phyloP scores from a whole-genome alignment of 495 filamentous ascomycete genomes.

The Halenospora varia region DNA sequence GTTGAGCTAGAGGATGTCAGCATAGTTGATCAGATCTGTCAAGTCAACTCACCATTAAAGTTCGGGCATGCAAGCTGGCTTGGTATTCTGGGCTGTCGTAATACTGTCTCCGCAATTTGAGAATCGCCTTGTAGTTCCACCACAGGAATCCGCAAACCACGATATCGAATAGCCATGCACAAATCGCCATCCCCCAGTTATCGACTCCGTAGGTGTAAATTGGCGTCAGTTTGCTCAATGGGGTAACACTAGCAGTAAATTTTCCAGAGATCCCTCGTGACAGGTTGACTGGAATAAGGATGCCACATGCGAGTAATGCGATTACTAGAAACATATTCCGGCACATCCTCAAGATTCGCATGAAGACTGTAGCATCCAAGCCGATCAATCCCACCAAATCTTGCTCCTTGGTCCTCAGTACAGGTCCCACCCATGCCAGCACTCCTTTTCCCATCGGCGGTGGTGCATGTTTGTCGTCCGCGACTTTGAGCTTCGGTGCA shows the following conservation, averaged over 20 bases:
- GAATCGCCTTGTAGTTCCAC: conserved; percentile 78
- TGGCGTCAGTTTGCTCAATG: conserved; percentile 46
- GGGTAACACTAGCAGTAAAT: conserved; percentile 50
- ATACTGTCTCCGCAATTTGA: conserved; percentile 67
- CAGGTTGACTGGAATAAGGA: conserved; percentile 84
- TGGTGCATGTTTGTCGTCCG: conserved; percentile 87
- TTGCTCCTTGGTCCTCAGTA: conserved; percentile 70
- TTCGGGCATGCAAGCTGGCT: conserved; percentile 80
- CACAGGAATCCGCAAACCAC: conserved; percentile 79
- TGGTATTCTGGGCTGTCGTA: conserved; percentile 89
- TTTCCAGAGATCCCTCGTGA: conserved; percentile 33
- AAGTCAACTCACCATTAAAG: conserved; percentile 63
- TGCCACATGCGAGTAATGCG: conserved; percentile 65
- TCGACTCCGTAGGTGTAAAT: conserved; percentile 49
- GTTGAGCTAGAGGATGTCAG: conserved; percentile 55
- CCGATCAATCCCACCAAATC: conserved; percentile 75
- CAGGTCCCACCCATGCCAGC: conserved; percentile 78
- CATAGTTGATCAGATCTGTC: not conserved
- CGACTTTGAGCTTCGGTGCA: conserved; percentile 89
- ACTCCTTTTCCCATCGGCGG: conserved; percentile 82
- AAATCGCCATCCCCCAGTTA: conserved; percentile 78
- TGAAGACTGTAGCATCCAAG: conserved; percentile 85
- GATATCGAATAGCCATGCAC: conserved; percentile 74
- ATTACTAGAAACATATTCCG: conserved; percentile 80
- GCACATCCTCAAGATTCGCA: conserved; percentile 87